Evolutionary conservation across 306 rosid genomes (phyloP).

Genomic region (Begonia peltatifolia): DNA sequence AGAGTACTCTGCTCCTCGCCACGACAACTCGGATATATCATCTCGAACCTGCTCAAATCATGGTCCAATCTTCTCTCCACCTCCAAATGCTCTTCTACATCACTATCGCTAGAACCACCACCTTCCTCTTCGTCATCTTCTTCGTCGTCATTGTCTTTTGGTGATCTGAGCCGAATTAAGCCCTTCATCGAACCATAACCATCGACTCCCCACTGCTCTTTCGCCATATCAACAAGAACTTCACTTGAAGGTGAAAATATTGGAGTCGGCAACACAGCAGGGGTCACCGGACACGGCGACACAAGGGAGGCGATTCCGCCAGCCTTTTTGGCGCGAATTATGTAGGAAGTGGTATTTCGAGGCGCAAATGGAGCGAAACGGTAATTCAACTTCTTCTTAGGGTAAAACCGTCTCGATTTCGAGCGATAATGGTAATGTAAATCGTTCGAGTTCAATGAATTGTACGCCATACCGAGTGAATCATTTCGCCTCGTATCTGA

Average conservation of each 20-base stretch:
- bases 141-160: slow-evolving; percentile 7
- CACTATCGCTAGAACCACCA: slow-evolving; percentile 55
- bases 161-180: slow-evolving; percentile 31
- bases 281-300: slow-evolving; percentile 53
- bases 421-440: slow-evolving; percentile 38
- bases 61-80: slow-evolving; percentile 62
- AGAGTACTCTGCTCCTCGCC: slow-evolving; percentile 43
- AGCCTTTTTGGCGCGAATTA: slow-evolving; percentile 28
- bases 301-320: slow-evolving; percentile 46
- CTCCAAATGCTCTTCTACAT: slow-evolving; percentile 55
- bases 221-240: slow-evolving; percentile 27
- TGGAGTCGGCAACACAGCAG: slow-evolving; percentile 46
- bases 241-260: slow-evolving; percentile 27
- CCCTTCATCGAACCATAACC: slow-evolving; percentile 53
- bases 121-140: slow-evolving; percentile 1
- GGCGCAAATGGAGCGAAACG: slow-evolving; percentile 51
- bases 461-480: slow-evolving; percentile 9
- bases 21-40: slow-evolving; percentile 41
- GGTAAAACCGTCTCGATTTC: slow-evolving; percentile 25
- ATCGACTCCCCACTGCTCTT: slow-evolving; percentile 45
- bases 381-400: slow-evolving; percentile 21
- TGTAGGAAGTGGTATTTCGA: slow-evolving; percentile 36
- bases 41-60: slow-evolving; percentile 65
- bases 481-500: slow-evolving; percentile 36
- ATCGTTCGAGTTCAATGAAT: slow-evolving; percentile 41